Conservation (phyloP, 164 flowering plant species). For the Berberis thunbergii region DNA sequence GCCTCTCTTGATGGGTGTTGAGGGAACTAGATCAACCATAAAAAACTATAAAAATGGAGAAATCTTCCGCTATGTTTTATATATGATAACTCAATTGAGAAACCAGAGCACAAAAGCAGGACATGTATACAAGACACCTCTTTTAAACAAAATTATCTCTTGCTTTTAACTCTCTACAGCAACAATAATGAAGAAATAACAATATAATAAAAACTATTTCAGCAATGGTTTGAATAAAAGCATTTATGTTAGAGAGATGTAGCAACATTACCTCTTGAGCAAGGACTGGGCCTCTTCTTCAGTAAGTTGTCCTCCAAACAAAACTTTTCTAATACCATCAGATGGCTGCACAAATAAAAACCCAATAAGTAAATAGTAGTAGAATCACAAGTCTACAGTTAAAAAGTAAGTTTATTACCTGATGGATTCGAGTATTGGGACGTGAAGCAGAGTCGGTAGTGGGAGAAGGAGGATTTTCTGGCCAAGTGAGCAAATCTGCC, state of each 20-base stretch:
- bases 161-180: too few relatives aligned
- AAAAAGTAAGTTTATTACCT: constrained; percentile 27
- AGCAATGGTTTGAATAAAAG: constrained; percentile 22
- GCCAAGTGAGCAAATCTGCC: constrained; percentile 91
- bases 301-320: constrained; percentile 90
- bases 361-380: background rate
- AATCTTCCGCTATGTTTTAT: too few relatives aligned
- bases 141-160: too few relatives aligned
- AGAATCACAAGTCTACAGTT: background rate
- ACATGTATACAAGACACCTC: too few relatives aligned
- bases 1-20: too few relatives aligned
- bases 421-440: constrained; percentile 41
- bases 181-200: too few relatives aligned
- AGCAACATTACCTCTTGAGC: constrained; percentile 40
- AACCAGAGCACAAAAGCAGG: too few relatives aligned
- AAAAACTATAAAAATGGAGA: too few relatives aligned
- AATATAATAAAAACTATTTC: too few relatives aligned
- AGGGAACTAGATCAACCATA: too few relatives aligned
- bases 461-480: constrained; percentile 62
- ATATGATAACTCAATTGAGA: too few relatives aligned
- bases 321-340: constrained; percentile 75
- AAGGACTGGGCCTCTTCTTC: constrained; percentile 81
- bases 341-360: constrained; percentile 51
- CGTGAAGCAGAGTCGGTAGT: constrained; percentile 42
- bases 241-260: too few relatives aligned